Conservation (phyloP, 2,329 filamentous ascomycete species). For the Venturia oleaginea region DNA sequence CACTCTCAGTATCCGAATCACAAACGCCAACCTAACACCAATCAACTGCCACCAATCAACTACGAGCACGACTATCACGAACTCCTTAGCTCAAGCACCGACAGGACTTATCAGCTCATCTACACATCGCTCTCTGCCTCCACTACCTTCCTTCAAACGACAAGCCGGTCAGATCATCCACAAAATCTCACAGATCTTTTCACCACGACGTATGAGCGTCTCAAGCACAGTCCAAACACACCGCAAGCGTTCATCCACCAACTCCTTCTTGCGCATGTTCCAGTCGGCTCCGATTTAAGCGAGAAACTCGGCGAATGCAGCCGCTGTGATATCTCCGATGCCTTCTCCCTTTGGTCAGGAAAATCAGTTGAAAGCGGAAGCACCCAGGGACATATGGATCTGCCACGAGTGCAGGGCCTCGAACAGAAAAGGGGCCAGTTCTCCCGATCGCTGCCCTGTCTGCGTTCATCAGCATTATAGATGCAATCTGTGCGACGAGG, state of each 20-base stretch:
- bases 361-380: not conserved
- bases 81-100: not conserved
- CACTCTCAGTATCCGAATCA: not conserved
- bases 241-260: not conserved
- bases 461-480: not conserved
- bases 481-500: not conserved
- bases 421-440: not conserved
- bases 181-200: not conserved
- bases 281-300: constrained; percentile 10
- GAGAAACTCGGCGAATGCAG: not conserved
- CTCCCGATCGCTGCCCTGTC: not conserved
- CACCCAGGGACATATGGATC: not conserved
- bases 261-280: not conserved
- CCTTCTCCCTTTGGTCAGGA: not conserved
- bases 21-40: not conserved
- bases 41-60: not conserved
- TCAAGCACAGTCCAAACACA: not conserved
- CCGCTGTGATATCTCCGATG: not conserved
- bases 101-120: not conserved
- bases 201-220: not conserved
- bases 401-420: not conserved
- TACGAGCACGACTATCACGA: not conserved
- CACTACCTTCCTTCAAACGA: not conserved
- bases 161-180: not conserved
- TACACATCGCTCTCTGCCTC: not conserved